phyloP scores from a whole-genome alignment of 192 early-diverging fungal species.

The Entomortierella parvispora region DNA sequence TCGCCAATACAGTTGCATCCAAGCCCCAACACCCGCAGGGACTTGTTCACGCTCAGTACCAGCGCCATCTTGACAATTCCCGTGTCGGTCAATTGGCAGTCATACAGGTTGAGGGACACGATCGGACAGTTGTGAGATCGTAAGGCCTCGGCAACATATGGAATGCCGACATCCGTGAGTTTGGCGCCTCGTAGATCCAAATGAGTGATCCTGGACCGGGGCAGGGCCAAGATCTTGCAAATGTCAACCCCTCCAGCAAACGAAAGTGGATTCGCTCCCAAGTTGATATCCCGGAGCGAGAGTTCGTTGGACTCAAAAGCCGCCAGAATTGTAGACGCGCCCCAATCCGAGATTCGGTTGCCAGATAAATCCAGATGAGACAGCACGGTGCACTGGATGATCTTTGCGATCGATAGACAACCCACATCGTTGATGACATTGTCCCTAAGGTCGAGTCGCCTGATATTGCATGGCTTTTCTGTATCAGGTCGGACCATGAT shows the following conservation, averaged over 20 bases:
- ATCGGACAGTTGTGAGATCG: conserved; percentile 37
- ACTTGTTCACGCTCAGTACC: conserved; percentile 42
- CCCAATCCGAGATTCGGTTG: conserved; percentile 52
- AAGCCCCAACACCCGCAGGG: conserved; percentile 17
- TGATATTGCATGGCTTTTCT: conserved; percentile 39
- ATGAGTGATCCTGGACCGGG: conserved; percentile 32
- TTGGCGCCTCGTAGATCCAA: conserved; percentile 42
- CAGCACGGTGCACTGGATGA: conserved; percentile 19
- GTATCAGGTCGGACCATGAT: conserved; percentile 38
- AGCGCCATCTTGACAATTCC: conserved; percentile 40
- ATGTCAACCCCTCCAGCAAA: conserved; percentile 39
- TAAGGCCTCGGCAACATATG: conserved; percentile 44
- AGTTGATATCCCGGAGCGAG: conserved; percentile 34
- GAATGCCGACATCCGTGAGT: conserved; percentile 46
- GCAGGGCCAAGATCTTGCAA: conserved; percentile 43
- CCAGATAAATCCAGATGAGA: conserved; percentile 31
- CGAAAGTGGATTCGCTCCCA: conserved; percentile 31
- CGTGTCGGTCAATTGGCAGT: conserved; percentile 42
- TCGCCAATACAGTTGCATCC: conserved; percentile 43
- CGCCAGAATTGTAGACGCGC: conserved; percentile 41
- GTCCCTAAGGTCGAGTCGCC: conserved; percentile 32
- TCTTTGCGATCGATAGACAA: conserved; percentile 47
- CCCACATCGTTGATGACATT: conserved; percentile 49
- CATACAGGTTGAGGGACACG: conserved; percentile 36
- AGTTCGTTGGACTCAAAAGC: conserved; percentile 43